Base-by-base conservation (phyloP, 2,329 filamentous ascomycete genomes). In the Claviceps digitariae region DNA sequence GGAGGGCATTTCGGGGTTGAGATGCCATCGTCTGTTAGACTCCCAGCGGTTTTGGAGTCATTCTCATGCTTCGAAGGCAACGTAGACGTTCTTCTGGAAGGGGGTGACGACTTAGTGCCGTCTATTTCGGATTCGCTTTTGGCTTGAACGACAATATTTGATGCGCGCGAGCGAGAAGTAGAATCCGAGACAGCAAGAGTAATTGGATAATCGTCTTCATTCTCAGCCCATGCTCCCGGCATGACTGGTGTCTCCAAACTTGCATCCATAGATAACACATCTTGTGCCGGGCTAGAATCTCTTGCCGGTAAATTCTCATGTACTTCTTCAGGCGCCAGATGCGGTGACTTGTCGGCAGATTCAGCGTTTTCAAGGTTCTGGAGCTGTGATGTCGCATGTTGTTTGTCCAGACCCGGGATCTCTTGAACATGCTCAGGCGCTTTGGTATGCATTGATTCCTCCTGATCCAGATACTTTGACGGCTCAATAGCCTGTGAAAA, bases 1-100 rank as follows among this genome's bases (percentile, higher is more conserved):
- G 77, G 74, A 8, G 76, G 73, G 0, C 76, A 75, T 49, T 73
- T 74, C 5, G 76, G 78, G 0, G 76, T 81, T 2, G 72, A 61
- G 2, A 65, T 62, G 50, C 55, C 46, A 6, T 61, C 58, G 9
- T 50, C 55, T 34, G 56, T 59, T 46, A 55, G 10, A 44, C 3
- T 27, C 17, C 45, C 50, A n/a, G 27, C 34, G 23, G 40, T 1
- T 7, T 44, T 17, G n/a, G 15, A 10, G 8, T 4, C 5, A 23
- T 25, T 25, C 6, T 17, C 47, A 8, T 36, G 34, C 25, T 54
- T 47, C 20, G 41, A 45, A 12, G 20, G 47, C 20, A 40, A 44
- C 21, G 62, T 52, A 10, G 58, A 62, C 15, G 61, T 57, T 49
- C 59, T 58, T 9, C 61, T 61, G 46, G 64, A 64, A 7, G 63